phyloP scores from a whole-genome alignment of 1,284 basidiomycete genomes.

The Ustilago shanxiensis region DNA sequence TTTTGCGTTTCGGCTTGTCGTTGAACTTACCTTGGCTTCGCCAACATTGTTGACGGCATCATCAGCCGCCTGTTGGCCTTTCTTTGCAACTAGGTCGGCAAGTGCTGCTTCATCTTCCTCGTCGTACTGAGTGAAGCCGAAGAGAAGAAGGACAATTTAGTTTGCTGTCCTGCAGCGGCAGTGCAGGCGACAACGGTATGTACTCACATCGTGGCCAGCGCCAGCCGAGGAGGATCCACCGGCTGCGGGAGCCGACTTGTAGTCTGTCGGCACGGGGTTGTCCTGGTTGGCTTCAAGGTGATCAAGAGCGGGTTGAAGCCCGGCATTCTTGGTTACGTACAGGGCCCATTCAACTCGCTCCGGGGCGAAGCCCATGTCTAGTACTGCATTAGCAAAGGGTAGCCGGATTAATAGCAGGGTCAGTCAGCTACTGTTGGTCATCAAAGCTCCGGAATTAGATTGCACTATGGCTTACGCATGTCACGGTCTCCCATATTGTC shows the following conservation, averaged over 20 bases:
- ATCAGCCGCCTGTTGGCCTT: conserved; percentile 58
- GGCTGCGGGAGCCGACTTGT: conserved; percentile 35
- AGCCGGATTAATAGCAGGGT: no score
- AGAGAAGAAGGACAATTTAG: not conserved
- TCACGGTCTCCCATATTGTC: conserved; percentile 39
- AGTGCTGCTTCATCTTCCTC: conserved; percentile 62
- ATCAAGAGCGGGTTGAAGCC: conserved; percentile 66
- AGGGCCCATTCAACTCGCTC: conserved; percentile 69
- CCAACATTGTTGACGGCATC: conserved; percentile 47
- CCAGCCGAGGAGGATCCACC: conserved; percentile 18
- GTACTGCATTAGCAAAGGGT: conserved; percentile 38
- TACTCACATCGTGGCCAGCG: conserved; percentile 43
- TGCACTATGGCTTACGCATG: conserved; percentile 31
- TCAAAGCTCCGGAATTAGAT: no score
- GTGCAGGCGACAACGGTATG: not conserved
- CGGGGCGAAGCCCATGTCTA: conserved; percentile 67
- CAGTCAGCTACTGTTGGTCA: no score
- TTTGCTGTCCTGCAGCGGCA: not conserved
- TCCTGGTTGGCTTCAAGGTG: conserved; percentile 67
- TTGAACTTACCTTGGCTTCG: conserved; percentile 53
- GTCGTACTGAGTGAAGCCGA: conserved; percentile 46
- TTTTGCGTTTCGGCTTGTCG: not conserved
- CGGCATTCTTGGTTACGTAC: conserved; percentile 53
- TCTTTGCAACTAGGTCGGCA: conserved; percentile 52
- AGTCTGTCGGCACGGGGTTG: conserved; percentile 55